phyloP scores from a whole-genome alignment of 1,284 basidiomycete genomes.

The Wolfiporia cocos region DNA sequence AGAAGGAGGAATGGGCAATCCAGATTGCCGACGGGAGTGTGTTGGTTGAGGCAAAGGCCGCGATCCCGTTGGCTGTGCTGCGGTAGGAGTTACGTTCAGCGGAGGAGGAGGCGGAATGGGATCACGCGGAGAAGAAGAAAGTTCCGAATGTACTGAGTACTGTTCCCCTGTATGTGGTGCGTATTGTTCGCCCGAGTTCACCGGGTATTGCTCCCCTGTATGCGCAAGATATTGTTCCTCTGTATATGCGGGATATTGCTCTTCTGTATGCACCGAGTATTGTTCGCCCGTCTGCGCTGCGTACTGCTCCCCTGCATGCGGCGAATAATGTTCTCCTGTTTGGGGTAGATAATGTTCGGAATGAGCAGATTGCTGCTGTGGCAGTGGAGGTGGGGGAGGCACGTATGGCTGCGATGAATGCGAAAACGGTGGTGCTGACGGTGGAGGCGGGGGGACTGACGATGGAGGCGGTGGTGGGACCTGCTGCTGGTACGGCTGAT shows the following conservation, averaged over 20 bases:
- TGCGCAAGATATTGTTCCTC: too few species aligned
- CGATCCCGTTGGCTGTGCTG: conserved; percentile 22
- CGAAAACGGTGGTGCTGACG: conserved; percentile 14
- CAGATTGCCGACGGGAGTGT: conserved; percentile 12
- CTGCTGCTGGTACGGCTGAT: conserved; percentile 12
- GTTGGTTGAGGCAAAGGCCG: conserved; percentile 10
- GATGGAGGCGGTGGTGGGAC: conserved; percentile 19
- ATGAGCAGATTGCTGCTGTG: too few species aligned
- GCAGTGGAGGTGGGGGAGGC: conserved; percentile 6
- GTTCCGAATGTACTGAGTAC: conserved; percentile 10
- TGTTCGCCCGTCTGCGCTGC: too few species aligned
- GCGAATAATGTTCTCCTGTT: too few species aligned
- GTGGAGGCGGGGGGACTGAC: conserved; percentile 6
- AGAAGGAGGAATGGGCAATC: conserved; percentile 17
- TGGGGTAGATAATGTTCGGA: too few species aligned
- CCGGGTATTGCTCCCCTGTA: too few species aligned
- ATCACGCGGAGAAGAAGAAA: conserved; percentile 28
- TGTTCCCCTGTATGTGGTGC: too few species aligned
- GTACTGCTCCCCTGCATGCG: too few species aligned
- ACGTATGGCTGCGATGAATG: conserved; percentile 9
- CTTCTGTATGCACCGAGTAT: too few species aligned
- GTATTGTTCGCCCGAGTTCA: too few species aligned
- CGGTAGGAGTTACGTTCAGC: conserved; percentile 27
- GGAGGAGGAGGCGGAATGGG: conserved; percentile 25
- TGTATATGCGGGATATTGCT: too few species aligned